A percentile compares a stretch with the other conserved stretches of the same genome.
These are phyloP conservation scores for Zea luxurians DNA, from an alignment of 176 grass and related monocot species.

Conservation along the genomic window DNA sequence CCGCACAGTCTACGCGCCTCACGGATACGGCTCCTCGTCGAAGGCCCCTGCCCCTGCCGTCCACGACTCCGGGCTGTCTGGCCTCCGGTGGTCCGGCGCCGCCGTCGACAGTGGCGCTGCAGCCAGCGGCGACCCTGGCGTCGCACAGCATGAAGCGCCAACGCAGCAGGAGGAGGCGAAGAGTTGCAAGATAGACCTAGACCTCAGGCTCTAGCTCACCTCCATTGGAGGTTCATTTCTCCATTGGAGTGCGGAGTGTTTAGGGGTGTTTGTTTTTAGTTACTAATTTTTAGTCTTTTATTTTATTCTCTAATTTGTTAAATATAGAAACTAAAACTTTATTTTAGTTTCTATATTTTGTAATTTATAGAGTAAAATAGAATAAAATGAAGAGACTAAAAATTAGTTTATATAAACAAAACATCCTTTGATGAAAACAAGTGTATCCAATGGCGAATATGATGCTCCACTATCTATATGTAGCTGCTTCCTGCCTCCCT, in stretches of 20 bases:
- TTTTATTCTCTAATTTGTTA: too few species aligned
- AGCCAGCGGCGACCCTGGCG: background rate
- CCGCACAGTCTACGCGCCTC: slow-evolving; percentile 16
- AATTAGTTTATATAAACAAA: too few species aligned
- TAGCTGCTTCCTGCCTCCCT: background rate
- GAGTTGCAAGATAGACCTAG: slow-evolving; percentile 37
- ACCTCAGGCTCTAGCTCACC: slow-evolving; percentile 40
- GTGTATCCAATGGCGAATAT: too few species aligned
- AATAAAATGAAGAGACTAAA: too few species aligned
- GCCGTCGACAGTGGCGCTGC: background rate
- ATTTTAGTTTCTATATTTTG: too few species aligned
- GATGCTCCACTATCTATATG: too few species aligned
- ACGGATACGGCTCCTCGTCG: background rate
- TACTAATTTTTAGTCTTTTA: too few species aligned
- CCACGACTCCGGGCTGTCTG: background rate
- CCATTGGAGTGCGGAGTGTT: background rate
- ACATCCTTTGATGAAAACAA: background rate
- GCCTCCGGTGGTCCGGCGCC: background rate
- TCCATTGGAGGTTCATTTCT: slow-evolving; percentile 17
- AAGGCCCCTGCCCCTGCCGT: slow-evolving; percentile 6
- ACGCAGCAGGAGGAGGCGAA: slow-evolving; percentile 8
- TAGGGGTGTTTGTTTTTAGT: too few species aligned
- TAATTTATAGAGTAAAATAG: too few species aligned
- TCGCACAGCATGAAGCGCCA: background rate
- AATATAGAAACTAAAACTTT: too few species aligned